Percentiles rank a stretch among this genome's conserved stretches.
These are phyloP conservation scores for Pichia ethanolica DNA, from an alignment of 805 yeast species.

Conservation along the genomic window DNA sequence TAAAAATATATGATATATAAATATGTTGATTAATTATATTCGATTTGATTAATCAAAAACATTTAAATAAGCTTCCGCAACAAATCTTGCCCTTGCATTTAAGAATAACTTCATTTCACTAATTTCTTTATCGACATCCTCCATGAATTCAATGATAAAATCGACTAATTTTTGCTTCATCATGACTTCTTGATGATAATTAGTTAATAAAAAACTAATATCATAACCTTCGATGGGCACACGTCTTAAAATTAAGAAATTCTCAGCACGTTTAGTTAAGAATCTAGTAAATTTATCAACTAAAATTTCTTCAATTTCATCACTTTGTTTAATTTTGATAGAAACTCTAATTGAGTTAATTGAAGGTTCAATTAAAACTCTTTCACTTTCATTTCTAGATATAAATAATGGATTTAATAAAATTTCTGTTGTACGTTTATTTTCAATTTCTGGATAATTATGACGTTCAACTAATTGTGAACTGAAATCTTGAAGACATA, in stretches of 20 bases:
- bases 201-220: slow-evolving; percentile 87
- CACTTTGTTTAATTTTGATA: slow-evolving; percentile 92
- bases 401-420: slow-evolving; percentile 82
- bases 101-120: slow-evolving; percentile 96
- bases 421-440: slow-evolving; percentile 72
- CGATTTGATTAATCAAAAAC: slow-evolving; percentile 59
- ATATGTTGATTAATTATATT: neutral
- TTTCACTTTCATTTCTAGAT: slow-evolving; percentile 89
- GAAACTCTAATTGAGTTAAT: slow-evolving; percentile 88
- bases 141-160: slow-evolving; percentile 97
- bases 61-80: slow-evolving; percentile 90
- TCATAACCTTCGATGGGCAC: slow-evolving; percentile 87
- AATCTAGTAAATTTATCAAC: slow-evolving; percentile 94
- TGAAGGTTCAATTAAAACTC: slow-evolving; percentile 87
- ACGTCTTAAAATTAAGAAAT: slow-evolving; percentile 85
- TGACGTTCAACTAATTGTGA: slow-evolving; percentile 96
- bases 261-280: slow-evolving; percentile 91
- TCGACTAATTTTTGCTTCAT: slow-evolving; percentile 91
- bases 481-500: slow-evolving; percentile 87
- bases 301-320: slow-evolving; percentile 89
- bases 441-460: slow-evolving; percentile 94
- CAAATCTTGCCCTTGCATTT: slow-evolving; percentile 95
- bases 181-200: slow-evolving; percentile 93
- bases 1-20: too few relatives aligned
- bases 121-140: slow-evolving; percentile 96